These are phyloP conservation scores for Cryptococcus hybrid DNA, from an alignment of 1,284 basidiomycete species.

Conservation along the genomic window DNA sequence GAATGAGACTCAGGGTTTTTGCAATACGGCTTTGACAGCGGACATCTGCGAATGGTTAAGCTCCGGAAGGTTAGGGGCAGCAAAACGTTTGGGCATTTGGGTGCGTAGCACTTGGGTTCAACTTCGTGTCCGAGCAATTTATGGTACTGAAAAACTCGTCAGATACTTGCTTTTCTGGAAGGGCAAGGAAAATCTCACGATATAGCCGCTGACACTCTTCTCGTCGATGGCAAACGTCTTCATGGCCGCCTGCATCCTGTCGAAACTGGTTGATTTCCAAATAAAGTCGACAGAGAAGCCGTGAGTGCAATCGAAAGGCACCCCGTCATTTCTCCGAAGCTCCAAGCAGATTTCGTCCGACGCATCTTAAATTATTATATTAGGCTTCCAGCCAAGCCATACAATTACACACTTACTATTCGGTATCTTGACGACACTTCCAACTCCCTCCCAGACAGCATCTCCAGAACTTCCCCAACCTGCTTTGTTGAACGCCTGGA, in stretches of 20 bases:
- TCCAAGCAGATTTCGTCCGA: conserved; percentile 98
- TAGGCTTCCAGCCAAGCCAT: conserved; percentile 27
- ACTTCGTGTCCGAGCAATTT: conserved; percentile 96
- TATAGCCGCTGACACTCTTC: conserved; percentile 97
- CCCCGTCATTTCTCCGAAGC: conserved; percentile 85
- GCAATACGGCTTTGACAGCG: conserved; percentile 96
- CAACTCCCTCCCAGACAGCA: conserved; percentile 84
- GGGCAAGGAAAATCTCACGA: conserved; percentile 58
- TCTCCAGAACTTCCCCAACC: conserved; percentile 29
- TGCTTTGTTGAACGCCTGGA: conserved; percentile 56
- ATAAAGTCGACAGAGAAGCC: conserved; percentile 97
- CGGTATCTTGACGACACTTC: conserved; percentile 99
- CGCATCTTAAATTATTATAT: conserved; percentile 61
- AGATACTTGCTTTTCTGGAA: background rate
- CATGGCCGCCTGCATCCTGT: conserved; percentile 99
- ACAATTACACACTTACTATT: conserved; percentile 67
- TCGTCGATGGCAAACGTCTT: conserved; percentile 99
- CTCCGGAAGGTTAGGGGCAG: conserved; percentile 94
- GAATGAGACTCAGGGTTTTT: conserved; percentile 97
- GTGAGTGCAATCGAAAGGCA: conserved; percentile 90
- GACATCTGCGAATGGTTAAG: conserved; percentile 99
- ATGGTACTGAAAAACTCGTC: conserved; percentile 72
- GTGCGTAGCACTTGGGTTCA: conserved; percentile 78
- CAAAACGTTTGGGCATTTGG: conserved; percentile 80
- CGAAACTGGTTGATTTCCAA: conserved; percentile 99